Evolutionary conservation across 2,329 filamentous ascomycete genomes (phyloP).

Genomic region (Colletotrichum sp.): DNA sequence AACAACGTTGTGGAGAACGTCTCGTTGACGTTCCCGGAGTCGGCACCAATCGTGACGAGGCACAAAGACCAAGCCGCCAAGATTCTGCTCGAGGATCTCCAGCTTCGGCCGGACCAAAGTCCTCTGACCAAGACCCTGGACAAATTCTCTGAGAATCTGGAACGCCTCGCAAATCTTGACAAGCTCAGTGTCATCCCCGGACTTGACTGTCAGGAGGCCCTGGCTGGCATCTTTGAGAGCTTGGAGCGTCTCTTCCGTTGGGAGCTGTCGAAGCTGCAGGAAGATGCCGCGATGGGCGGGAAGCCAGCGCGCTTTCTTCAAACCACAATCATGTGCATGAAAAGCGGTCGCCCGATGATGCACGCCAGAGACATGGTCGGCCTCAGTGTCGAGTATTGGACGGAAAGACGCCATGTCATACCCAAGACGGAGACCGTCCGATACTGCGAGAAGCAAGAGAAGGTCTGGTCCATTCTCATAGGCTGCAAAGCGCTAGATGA

Average conservation of each 20-base stretch:
- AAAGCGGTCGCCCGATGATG: slow-evolving; percentile 74
- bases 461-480: slow-evolving; percentile 71
- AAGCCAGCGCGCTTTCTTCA: slow-evolving; percentile 56
- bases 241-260: slow-evolving; percentile 73
- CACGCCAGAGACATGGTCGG: slow-evolving; percentile 72
- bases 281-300: slow-evolving; percentile 48
- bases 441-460: slow-evolving; percentile 45
- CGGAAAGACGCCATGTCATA: slow-evolving; percentile 58
- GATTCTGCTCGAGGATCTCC: slow-evolving; percentile 70
- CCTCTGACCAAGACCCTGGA: slow-evolving; percentile 74
- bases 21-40: slow-evolving; percentile 66
- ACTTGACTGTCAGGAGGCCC: slow-evolving; percentile 78
- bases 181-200: slow-evolving; percentile 71
- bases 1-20: slow-evolving; percentile 68
- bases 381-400: slow-evolving; percentile 80
- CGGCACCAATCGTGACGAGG: slow-evolving; percentile 60
- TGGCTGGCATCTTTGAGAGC: slow-evolving; percentile 75
- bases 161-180: slow-evolving; percentile 72
- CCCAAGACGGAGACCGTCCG: slow-evolving; percentile 38
- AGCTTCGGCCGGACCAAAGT: slow-evolving; percentile 62
- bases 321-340: slow-evolving; percentile 69
- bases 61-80: slow-evolving; percentile 66
- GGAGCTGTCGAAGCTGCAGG: slow-evolving; percentile 65
- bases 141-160: slow-evolving; percentile 73
- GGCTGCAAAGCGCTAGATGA: slow-evolving; percentile 61